Conservation (phyloP, 2,329 filamentous ascomycete genomes). For the Verticillium longisporum region DNA sequence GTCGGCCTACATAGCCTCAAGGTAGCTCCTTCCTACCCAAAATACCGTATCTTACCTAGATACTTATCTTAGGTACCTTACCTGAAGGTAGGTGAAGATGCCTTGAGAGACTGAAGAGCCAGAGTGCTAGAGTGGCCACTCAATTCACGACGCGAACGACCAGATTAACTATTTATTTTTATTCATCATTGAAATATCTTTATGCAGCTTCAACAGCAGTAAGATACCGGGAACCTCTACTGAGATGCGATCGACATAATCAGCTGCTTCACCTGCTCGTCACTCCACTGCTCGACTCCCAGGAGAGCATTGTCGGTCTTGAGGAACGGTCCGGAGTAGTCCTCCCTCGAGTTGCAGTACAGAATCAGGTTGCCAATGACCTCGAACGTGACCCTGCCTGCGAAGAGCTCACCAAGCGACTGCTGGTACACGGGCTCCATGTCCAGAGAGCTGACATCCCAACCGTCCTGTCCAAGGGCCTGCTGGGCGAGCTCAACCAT, state of each 20-base stretch:
- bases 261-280: conserved; percentile 13
- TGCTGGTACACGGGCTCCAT: conserved; percentile 10
- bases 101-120: no score
- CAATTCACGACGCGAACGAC: no score
- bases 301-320: conserved; percentile 15
- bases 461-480: conserved; percentile 11
- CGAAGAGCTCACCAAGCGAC: conserved; percentile 11
- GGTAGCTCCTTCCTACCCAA: no score
- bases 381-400: conserved; percentile 10
- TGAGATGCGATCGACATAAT: conserved; percentile 7
- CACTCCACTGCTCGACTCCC: conserved; percentile 12
- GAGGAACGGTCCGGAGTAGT: conserved; percentile 5
- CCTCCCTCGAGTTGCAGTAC: conserved; percentile 11
- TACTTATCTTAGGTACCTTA: no score
- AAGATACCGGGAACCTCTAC: neutral
- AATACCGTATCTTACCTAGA: no score
- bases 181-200: no score
- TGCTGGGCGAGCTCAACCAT: conserved; percentile 13
- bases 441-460: conserved; percentile 11
- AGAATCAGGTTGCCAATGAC: conserved; percentile 12
- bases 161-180: no score
- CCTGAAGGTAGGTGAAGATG: no score
- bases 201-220: no score
- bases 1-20: no score
- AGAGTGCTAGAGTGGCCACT: no score